A percentile compares a stretch with the other conserved stretches of the same genome.
Conservation (phyloP, 306 rosid species). For the Sphenostylis stenocarpa region DNA sequence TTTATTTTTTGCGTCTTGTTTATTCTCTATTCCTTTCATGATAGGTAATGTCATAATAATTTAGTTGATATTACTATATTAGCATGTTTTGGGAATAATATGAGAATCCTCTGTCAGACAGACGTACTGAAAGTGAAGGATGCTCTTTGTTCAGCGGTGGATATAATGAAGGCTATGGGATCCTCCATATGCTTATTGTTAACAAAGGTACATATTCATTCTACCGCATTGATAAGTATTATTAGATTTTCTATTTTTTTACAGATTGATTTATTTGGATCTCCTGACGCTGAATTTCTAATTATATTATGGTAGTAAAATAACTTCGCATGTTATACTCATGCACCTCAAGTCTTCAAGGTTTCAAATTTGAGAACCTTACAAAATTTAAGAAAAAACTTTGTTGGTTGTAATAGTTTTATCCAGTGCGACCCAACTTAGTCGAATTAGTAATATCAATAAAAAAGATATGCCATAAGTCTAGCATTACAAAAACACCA, state of each 20-base stretch:
- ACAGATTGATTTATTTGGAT: background rate
- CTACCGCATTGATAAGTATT: background rate
- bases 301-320: background rate
- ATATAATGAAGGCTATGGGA: slow-evolving; percentile 3
- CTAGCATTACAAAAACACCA: background rate
- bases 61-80: background rate
- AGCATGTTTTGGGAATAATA: slow-evolving; percentile 2
- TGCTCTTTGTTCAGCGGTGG: slow-evolving; percentile 1
- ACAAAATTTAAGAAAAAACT: background rate
- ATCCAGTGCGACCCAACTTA: background rate
- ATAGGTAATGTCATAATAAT: background rate
- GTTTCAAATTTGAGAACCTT: background rate
- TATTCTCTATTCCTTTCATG: background rate
- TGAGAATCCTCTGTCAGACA: background rate
- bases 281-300: background rate
- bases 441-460: background rate
- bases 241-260: background rate
- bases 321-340: background rate
- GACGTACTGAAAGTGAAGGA: background rate
- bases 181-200: background rate
- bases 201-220: slow-evolving; percentile 3
- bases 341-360: background rate
- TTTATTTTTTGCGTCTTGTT: background rate
- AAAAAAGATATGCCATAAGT: background rate
- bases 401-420: background rate